Evolutionary conservation across 768 basidiomycete genomes (phyloP).

Genomic region (Chalciporus piperatus): DNA sequence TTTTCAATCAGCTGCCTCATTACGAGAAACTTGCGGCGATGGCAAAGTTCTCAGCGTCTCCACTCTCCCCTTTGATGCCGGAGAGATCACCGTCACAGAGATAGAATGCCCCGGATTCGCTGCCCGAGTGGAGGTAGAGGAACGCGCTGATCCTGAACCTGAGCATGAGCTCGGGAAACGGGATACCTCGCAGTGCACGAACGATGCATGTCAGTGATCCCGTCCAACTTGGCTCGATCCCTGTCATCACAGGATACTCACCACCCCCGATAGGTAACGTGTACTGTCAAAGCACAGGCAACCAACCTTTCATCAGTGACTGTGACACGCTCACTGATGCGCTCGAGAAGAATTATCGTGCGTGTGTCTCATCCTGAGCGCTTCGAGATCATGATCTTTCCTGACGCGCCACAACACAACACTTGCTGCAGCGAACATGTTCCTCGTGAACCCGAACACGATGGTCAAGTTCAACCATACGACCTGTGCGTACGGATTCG

Average conservation of each 20-base stretch:
- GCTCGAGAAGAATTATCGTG: not conserved
- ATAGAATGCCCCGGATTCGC: not conserved
- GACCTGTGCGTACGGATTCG: not conserved
- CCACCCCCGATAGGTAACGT: not conserved
- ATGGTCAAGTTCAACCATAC: not conserved
- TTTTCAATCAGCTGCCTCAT: not conserved
- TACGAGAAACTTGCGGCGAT: slow-evolving; percentile 1
- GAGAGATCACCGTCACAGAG: not conserved
- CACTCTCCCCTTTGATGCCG: not conserved
- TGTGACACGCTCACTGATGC: not conserved
- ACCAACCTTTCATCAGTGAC: not conserved
- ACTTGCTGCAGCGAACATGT: not conserved
- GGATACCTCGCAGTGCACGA: not conserved
- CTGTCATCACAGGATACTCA: no score
- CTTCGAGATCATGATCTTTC: no score
- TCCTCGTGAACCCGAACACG: not conserved
- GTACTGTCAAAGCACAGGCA: not conserved
- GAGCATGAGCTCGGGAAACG: not conserved
- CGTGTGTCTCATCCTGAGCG: not conserved
- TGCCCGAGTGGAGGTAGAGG: not conserved
- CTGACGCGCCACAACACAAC: no score
- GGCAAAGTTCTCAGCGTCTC: not conserved
- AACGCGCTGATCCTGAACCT: no score
- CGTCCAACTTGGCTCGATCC: not conserved
- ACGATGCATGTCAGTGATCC: not conserved